phyloP scores from a whole-genome alignment of 2,329 filamentous ascomycete genomes.

The Elsinoe arachidis region DNA sequence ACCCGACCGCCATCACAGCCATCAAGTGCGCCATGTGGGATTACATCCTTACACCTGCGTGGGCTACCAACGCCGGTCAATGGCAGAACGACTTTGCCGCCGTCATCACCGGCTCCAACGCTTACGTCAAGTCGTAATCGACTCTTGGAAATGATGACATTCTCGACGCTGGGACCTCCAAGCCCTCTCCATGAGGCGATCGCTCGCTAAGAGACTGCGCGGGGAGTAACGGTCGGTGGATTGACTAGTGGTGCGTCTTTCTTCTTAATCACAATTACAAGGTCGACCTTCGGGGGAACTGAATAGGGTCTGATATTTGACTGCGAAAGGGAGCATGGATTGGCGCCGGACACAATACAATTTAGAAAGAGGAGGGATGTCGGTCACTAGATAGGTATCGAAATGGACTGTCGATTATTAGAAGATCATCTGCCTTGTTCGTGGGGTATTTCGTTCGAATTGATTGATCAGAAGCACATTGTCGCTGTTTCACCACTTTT shows the following conservation, averaged over 20 bases:
- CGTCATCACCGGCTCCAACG: conserved; percentile 35
- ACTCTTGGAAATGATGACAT: background rate
- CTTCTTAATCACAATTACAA: background rate
- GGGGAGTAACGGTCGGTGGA: background rate
- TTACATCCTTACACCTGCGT: conserved; percentile 2
- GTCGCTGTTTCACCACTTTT: no score
- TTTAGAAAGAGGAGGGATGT: background rate
- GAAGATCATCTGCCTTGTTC: no score
- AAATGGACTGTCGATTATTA: background rate
- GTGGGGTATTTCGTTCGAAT: no score
- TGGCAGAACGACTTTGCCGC: conserved; percentile 22
- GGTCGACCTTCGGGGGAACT: conserved; percentile 8
- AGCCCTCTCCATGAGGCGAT: background rate
- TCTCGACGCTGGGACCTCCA: background rate
- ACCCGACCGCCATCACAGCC: conserved; percentile 18
- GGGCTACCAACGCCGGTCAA: conserved; percentile 23
- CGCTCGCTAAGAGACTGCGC: conserved; percentile 2
- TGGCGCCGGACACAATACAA: background rate
- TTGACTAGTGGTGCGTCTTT: background rate
- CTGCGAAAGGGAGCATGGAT: background rate
- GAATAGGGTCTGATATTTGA: conserved; percentile 6
- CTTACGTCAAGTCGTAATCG: conserved; percentile 20
- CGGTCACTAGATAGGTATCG: background rate
- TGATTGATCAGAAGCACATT: no score
- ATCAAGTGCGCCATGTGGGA: conserved; percentile 11